Evolutionary conservation across 2,329 filamentous ascomycete species (phyloP).

Genomic region (Fusarium virguliforme): DNA sequence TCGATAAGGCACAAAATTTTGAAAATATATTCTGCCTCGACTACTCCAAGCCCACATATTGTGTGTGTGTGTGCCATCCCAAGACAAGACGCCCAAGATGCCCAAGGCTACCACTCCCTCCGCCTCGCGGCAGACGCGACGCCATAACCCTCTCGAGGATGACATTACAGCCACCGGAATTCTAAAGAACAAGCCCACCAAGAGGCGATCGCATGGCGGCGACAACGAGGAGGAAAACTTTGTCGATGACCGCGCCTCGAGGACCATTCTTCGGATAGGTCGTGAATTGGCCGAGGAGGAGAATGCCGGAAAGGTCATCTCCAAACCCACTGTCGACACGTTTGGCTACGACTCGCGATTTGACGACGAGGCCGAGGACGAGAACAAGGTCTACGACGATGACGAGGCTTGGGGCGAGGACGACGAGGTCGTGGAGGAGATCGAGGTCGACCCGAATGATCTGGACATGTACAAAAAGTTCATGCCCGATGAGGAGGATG

Average conservation of each 20-base stretch:
- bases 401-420: conserved; percentile 85
- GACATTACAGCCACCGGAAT: conserved; percentile 82
- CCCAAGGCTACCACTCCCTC: conserved; percentile 81
- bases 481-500: conserved; percentile 80
- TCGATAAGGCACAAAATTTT: conserved; percentile 60
- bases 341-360: conserved; percentile 88
- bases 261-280: conserved; percentile 90
- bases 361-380: conserved; percentile 68
- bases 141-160: conserved; percentile 93
- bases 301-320: conserved; percentile 58
- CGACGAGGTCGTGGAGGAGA: conserved; percentile 78
- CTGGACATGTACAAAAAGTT: conserved; percentile 94
- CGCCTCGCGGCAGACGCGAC: conserved; percentile 72
- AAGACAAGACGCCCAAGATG: conserved; percentile 68
- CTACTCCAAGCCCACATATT: conserved; percentile 49
- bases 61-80: conserved; percentile 38
- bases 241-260: conserved; percentile 89
- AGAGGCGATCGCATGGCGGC: conserved; percentile 76
- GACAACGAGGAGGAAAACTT: conserved; percentile 78
- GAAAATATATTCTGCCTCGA: conserved; percentile 50
- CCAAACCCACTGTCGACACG: conserved; percentile 64
- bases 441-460: conserved; percentile 91
- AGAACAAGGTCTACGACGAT: conserved; percentile 63
- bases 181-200: conserved; percentile 81
- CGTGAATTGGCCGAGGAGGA: conserved; percentile 92